These are phyloP conservation scores for Carex pumila DNA, from an alignment of 176 grass and related monocot genomes.

Conservation along the genomic window DNA sequence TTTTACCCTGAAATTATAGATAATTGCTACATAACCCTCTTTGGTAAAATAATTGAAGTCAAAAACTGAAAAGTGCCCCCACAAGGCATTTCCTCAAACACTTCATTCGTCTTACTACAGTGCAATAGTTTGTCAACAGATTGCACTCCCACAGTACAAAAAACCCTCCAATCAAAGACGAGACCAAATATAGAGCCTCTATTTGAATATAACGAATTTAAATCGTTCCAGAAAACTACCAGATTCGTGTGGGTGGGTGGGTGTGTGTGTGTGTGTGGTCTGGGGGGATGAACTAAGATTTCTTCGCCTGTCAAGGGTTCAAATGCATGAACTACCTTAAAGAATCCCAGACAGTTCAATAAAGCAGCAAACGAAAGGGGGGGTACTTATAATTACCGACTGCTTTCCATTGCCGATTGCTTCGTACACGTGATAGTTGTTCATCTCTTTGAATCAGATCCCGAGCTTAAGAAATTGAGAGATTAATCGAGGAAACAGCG, in stretches of 20 bases:
- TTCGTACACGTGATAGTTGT: slow-evolving; percentile 98
- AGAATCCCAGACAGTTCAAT: not conserved
- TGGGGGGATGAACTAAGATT: not conserved
- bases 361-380: not conserved
- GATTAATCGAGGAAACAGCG: not conserved
- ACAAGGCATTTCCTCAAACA: not conserved
- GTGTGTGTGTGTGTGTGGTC: slow-evolving; percentile 14
- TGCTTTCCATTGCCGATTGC: slow-evolving; percentile 93
- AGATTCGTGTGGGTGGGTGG: not conserved
- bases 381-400: slow-evolving; percentile 37
- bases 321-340: slow-evolving; percentile 1
- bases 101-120: not conserved
- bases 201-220: not conserved
- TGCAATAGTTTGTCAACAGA: not conserved
- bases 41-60: not conserved
- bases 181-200: too few relatives aligned
- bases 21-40: not conserved
- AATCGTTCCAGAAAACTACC: not conserved
- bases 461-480: slow-evolving; percentile 29
- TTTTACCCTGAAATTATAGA: not conserved
- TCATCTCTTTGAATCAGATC: slow-evolving; percentile 46
- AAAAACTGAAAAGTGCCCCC: not conserved
- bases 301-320: not conserved
- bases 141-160: not conserved
- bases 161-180: not conserved